A percentile compares a stretch with the other conserved stretches of the same genome.
Conservation (phyloP, 2,329 filamentous ascomycete species). For the Phoma sp. region DNA sequence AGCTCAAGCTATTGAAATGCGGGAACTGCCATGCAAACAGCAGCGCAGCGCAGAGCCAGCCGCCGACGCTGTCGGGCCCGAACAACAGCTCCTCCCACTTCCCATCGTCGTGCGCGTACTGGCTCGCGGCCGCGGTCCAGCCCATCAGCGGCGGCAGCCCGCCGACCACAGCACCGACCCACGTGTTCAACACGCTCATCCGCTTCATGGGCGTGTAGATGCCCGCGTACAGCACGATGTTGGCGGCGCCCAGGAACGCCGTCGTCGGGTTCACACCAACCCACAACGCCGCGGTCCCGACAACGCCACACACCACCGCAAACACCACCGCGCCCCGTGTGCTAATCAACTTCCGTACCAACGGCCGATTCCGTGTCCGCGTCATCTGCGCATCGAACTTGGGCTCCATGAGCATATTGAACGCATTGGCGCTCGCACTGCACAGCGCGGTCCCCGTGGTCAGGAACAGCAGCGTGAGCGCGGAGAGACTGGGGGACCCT, state of each 20-base stretch:
- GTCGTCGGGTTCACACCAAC: conserved; percentile 94
- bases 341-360: conserved; percentile 81
- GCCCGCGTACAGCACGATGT: conserved; percentile 89
- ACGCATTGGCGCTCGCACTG: conserved; percentile 87
- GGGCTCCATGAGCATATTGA: conserved; percentile 97
- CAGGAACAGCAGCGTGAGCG: conserved; percentile 89
- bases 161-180: conserved; percentile 91
- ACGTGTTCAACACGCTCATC: conserved; percentile 86
- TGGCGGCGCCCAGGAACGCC: conserved; percentile 80
- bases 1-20: conserved; percentile 94
- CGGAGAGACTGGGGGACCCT: conserved; percentile 77
- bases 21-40: conserved; percentile 98
- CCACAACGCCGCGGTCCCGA: conserved; percentile 77
- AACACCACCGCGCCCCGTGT: conserved; percentile 76
- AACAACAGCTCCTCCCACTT: conserved; percentile 81
- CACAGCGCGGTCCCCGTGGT: conserved; percentile 88
- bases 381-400: conserved; percentile 90
- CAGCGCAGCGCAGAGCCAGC: conserved; percentile 84
- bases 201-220: conserved; percentile 93
- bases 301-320: conserved; percentile 72
- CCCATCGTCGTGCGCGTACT: conserved; percentile 66
- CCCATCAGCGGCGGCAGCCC: conserved; percentile 97
- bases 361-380: conserved; percentile 86
- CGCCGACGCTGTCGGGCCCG: conserved; percentile 71
- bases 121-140: conserved; percentile 92